phyloP scores from a whole-genome alignment of 2,329 filamentous ascomycete species.

The Pyrenochaeta sp. region DNA sequence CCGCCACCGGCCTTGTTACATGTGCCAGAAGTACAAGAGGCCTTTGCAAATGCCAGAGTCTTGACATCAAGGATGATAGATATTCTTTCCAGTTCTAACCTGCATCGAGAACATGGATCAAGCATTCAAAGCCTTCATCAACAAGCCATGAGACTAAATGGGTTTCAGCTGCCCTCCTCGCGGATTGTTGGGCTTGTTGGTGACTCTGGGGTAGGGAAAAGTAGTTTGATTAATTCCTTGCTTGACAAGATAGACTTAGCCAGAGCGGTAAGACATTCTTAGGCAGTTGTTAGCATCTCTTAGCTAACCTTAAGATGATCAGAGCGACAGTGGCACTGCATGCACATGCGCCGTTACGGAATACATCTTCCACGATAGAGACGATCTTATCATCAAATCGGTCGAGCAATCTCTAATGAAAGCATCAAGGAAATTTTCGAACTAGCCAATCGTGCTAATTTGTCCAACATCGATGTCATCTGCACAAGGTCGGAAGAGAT shows the following conservation, averaged over 20 bases:
- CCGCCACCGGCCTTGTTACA: conserved; percentile 19
- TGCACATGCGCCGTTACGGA: conserved; percentile 61
- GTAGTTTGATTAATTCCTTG: conserved; percentile 60
- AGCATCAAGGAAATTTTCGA: conserved; percentile 55
- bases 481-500: conserved; percentile 30
- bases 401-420: conserved; percentile 53
- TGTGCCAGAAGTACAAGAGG: conserved; percentile 17
- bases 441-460: conserved; percentile 48
- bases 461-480: conserved; percentile 44
- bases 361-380: conserved; percentile 51
- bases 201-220: conserved; percentile 61
- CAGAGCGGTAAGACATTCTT: conserved; percentile 51
- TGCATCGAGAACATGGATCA: conserved; percentile 52
- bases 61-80: conserved; percentile 41
- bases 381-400: conserved; percentile 51
- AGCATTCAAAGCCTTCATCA: conserved; percentile 49
- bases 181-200: conserved; percentile 59
- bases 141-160: conserved; percentile 44
- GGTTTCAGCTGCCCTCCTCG: conserved; percentile 51
- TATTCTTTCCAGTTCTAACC: conserved; percentile 46
- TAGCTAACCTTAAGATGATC: conserved; percentile 8
- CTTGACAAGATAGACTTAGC: conserved; percentile 54
- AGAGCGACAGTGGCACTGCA: conserved; percentile 57
- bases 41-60: conserved; percentile 40
- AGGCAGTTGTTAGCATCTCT: not conserved